These are phyloP conservation scores for Malassezia dermatis DNA, from an alignment of 1,284 basidiomycete genomes.

Conservation along the genomic window DNA sequence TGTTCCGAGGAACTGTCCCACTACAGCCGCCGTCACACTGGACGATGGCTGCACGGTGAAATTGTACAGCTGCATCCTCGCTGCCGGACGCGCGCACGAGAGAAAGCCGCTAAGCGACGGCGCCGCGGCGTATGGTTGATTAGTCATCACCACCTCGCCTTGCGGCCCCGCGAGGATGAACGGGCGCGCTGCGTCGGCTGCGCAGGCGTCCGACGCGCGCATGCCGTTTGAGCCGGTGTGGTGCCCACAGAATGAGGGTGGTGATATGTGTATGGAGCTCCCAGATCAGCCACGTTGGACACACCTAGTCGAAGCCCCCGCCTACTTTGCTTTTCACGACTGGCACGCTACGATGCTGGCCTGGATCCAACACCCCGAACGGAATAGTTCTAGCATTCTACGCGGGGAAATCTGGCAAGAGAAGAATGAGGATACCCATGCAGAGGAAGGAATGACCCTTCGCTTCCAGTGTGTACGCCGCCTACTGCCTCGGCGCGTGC, in stretches of 20 bases:
- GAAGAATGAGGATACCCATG: neutral
- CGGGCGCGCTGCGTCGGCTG: neutral
- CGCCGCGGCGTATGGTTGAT: neutral
- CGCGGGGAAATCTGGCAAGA: conserved; percentile 32
- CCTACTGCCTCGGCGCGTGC: neutral
- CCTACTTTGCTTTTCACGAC: conserved; percentile 20
- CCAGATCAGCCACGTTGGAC: neutral
- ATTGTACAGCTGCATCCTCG: conserved; percentile 42
- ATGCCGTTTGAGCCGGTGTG: neutral
- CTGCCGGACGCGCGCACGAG: neutral
- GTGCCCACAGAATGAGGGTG: neutral
- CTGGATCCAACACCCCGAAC: conserved; percentile 37
- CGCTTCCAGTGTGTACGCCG: conserved; percentile 9
- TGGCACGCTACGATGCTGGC: conserved; percentile 31
- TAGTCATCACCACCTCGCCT: neutral
- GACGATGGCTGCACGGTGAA: conserved; percentile 37
- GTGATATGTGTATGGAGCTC: neutral
- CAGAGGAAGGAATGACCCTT: neutral
- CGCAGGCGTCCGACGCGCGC: neutral
- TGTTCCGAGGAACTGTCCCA: conserved; percentile 44
- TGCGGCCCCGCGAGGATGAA: neutral
- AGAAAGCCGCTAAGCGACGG: neutral
- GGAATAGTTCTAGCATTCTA: conserved; percentile 35
- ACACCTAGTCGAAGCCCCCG: conserved; percentile 20
- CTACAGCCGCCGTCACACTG: conserved; percentile 35